phyloP scores from a whole-genome alignment of 768 basidiomycete species.

The Pholiota conissans region DNA sequence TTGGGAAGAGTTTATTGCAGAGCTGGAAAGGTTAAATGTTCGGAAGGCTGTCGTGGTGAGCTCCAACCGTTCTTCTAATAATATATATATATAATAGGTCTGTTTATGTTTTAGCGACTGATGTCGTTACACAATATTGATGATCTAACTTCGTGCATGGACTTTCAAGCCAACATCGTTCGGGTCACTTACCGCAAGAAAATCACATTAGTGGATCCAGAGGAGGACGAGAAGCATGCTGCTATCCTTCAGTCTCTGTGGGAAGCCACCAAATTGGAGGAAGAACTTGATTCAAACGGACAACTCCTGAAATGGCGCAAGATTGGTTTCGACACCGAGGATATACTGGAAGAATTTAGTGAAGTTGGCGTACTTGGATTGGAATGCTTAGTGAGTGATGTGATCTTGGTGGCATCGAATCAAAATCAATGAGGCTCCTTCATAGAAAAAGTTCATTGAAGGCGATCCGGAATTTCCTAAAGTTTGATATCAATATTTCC shows the following conservation, averaged over 20 bases:
- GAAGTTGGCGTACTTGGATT: slow-evolving; percentile 81
- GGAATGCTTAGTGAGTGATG: slow-evolving; percentile 66
- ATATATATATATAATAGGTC: slow-evolving; percentile 1
- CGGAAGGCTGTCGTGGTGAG: slow-evolving; percentile 81
- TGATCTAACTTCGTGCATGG: slow-evolving; percentile 81
- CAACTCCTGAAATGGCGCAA: slow-evolving; percentile 68
- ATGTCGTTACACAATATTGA: slow-evolving; percentile 83
- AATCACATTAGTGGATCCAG: slow-evolving; percentile 73
- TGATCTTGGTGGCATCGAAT: background rate
- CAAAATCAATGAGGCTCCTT: background rate
- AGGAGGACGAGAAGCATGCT: slow-evolving; percentile 56
- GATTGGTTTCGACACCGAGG: slow-evolving; percentile 77
- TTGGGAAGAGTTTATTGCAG: slow-evolving; percentile 78
- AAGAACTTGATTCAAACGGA: slow-evolving; percentile 50
- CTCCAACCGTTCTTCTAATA: slow-evolving; percentile 11
- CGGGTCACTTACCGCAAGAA: slow-evolving; percentile 81
- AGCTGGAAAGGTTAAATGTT: slow-evolving; percentile 75
- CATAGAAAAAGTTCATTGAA: slow-evolving; percentile 66
- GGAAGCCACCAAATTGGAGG: slow-evolving; percentile 56
- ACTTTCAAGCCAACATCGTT: slow-evolving; percentile 86
- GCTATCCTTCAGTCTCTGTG: slow-evolving; percentile 68
- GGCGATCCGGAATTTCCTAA: slow-evolving; percentile 76
- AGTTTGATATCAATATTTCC: slow-evolving; percentile 41
- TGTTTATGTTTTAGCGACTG: slow-evolving; percentile 59
- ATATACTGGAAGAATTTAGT: slow-evolving; percentile 72